A percentile compares a stretch with the other conserved stretches of the same genome.
These are phyloP conservation scores for Saccharomycopsis vini DNA, from an alignment of 805 yeast genomes.

Conservation along the genomic window DNA sequence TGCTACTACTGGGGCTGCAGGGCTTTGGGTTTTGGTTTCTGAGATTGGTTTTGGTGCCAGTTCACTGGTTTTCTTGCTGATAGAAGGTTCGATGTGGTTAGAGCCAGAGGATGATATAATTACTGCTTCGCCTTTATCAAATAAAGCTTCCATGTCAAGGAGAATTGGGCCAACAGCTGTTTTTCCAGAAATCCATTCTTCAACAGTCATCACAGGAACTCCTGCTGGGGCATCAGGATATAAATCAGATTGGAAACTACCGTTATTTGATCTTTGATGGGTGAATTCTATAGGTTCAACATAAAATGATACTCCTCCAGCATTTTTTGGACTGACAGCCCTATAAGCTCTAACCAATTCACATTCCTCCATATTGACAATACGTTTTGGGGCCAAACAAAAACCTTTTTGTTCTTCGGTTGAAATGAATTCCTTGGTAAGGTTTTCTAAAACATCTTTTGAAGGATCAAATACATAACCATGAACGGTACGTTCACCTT, in stretches of 20 bases:
- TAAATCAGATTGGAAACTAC: constrained; percentile 85
- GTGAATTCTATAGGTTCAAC: constrained; percentile 89
- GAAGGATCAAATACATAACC: constrained; percentile 69
- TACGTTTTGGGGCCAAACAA: constrained; percentile 78
- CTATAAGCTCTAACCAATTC: constrained; percentile 79
- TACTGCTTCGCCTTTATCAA: constrained; percentile 49
- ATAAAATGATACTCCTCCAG: no score
- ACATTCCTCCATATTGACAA: constrained; percentile 70
- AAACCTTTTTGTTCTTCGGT: constrained; percentile 94
- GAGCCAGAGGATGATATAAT: constrained; percentile 13
- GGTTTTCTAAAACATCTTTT: constrained; percentile 69
- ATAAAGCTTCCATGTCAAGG: constrained; percentile 64
- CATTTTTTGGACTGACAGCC: constrained; percentile 83
- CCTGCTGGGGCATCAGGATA: constrained; percentile 85
- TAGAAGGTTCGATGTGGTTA: no score
- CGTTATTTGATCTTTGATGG: constrained; percentile 91
- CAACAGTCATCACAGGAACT: constrained; percentile 68
- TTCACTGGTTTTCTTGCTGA: no score
- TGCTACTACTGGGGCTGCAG: constrained; percentile 15
- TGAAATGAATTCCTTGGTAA: constrained; percentile 87
- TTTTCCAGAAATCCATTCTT: constrained; percentile 75
- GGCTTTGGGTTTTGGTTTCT: constrained; percentile 19
- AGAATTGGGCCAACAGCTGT: constrained; percentile 75
- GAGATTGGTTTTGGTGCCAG: constrained; percentile 7
- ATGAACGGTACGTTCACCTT: constrained; percentile 96